Evolutionary conservation across 345 rosid genomes (phyloP), one percentile per base, ranked within the genome.

Genomic region (Arabidopsis arenosa): DNA sequence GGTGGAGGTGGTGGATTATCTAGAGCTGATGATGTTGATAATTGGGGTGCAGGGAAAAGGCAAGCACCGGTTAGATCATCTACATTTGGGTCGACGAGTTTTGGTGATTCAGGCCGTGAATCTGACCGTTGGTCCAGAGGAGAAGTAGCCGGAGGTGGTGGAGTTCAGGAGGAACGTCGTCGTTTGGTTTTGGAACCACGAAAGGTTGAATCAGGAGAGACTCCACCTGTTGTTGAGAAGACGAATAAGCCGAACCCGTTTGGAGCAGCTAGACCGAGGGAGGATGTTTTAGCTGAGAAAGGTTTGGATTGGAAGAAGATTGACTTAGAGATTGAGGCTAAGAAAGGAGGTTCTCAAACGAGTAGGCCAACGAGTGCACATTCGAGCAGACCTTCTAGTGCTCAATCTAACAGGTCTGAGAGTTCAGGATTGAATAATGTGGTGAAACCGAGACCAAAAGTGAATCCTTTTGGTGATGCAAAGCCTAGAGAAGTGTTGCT

Each of bases 191-290:
- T 95, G 78, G 88, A 87, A 73, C 91, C 97, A 9, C 91, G 86
- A 4, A 88, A 84, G 62, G 84, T 70, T 43, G 89, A 85, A 30
- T 48, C 67, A 6, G 84, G 75, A 74, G 82, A 89, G 26, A 43
- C 76, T 56, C 37, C 14, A 17, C 53, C 80, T 1, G 57, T 23
- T 59, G 66, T 26, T 65, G 83, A 33, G 66, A 92, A 84, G 74
- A 75, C 89, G 11, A 83, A 74, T 56, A 90, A 80, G 84, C 66
- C 93, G 12, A 95, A 66, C 57, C 99, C 97, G 0, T 95, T 95
- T 76, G 99, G 99, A 5, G 89, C 80, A n/a, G 99, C 99, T 5
- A 87, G 94, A 84, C 99, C 98, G 0, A 85, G 99, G 73, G 99
- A 95, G 69, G 85, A 92, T 56, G 91, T 95, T 23, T 82, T 92